Base-by-base conservation (phyloP, 176 grass and related monocot genomes). In the Guadua angustifolia region DNA sequence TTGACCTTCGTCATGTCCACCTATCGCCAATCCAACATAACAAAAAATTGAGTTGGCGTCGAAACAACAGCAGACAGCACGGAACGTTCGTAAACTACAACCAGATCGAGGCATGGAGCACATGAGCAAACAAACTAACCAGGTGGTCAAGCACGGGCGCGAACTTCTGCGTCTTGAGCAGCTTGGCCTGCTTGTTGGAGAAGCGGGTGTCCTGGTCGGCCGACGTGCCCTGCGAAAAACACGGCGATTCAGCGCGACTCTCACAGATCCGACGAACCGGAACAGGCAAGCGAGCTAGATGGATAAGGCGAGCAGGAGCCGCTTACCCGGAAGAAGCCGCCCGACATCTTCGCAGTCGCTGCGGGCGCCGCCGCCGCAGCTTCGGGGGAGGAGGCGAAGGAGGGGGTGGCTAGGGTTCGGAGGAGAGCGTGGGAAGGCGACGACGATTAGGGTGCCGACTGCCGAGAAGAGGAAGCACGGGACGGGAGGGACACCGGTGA, bases 161-260 rank as follows among this genome's bases (percentile, higher is more conserved):
- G 82, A 99, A 99, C 84, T 95, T 99, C 67, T 99, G 91, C 22
- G 86, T 60, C 89, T 95, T 99, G 60, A 99, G 91, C 18, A 99
- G 81, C 91, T 99, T 99, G 33, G 93, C 91, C 78, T 99, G 96
- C 91, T 99, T 99, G 78, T 99, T 99, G 71, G 96, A 99, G 88
- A 99, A 99, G 40, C 96, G 91, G 49, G 96, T 94, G 50, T 99
- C 96, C 76, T 99, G 96, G 61, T 99, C 96, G 47, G 96, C 93
- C 9, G 96, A 95, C 42, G 96, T 99, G 35, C 96, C 96, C 96
- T 99, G 89, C 78, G 11, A 74, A 14, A 68, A 38, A 32, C 18
- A 81, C 35, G 5, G 13, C 39, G 22, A 87, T 83, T 88, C 56
- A 76, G 44, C 52, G 52, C 16, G 62, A 46, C 77, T 60, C 59